Percentiles rank a stretch among this genome's conserved stretches.
Evolutionary conservation across 495 filamentous ascomycete species (phyloP).

Genomic region (Poronia punctata): DNA sequence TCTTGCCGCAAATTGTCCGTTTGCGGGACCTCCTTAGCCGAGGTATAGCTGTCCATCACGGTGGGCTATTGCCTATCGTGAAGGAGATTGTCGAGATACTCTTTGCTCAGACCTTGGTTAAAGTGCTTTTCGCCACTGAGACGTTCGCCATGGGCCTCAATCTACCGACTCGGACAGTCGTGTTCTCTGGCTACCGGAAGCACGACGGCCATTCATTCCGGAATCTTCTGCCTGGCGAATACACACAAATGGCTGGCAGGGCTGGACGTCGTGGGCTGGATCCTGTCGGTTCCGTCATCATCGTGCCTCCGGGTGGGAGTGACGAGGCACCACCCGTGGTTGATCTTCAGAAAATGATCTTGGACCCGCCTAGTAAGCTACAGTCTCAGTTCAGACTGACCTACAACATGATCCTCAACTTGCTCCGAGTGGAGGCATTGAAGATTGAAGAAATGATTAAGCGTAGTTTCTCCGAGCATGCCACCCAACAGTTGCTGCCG

Average conservation of each 20-base stretch:
- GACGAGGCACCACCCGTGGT: conserved; percentile 84
- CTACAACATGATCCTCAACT: conserved; percentile 98
- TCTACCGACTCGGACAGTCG: conserved; percentile 89
- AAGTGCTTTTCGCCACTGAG: conserved; percentile 94
- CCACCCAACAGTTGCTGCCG: conserved; percentile 90
- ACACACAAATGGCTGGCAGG: conserved; percentile 97
- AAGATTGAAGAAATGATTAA: conserved; percentile 99
- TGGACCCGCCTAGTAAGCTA: conserved; percentile 91
- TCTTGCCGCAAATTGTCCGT: conserved; percentile 82
- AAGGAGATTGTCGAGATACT: conserved; percentile 97
- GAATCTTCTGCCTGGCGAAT: conserved; percentile 88
- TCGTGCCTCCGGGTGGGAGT: conserved; percentile 67
- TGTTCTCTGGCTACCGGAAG: conserved; percentile 95
- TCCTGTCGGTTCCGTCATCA: conserved; percentile 85
- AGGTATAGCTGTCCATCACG: conserved; percentile 94
- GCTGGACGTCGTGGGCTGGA: conserved; percentile 91
- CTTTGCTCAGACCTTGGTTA: conserved; percentile 89
- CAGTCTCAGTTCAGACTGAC: conserved; percentile 93
- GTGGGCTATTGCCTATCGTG: conserved; percentile 89
- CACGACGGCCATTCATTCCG: conserved; percentile 88
- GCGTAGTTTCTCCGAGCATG: conserved; percentile 96
- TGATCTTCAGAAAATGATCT: conserved; percentile 83
- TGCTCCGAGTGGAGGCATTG: conserved; percentile 88
- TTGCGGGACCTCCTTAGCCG: conserved; percentile 78
- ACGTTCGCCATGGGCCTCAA: conserved; percentile 99